Conservation (phyloP, 768 basidiomycete genomes). For the Lanmaoa pseudosensibilis region DNA sequence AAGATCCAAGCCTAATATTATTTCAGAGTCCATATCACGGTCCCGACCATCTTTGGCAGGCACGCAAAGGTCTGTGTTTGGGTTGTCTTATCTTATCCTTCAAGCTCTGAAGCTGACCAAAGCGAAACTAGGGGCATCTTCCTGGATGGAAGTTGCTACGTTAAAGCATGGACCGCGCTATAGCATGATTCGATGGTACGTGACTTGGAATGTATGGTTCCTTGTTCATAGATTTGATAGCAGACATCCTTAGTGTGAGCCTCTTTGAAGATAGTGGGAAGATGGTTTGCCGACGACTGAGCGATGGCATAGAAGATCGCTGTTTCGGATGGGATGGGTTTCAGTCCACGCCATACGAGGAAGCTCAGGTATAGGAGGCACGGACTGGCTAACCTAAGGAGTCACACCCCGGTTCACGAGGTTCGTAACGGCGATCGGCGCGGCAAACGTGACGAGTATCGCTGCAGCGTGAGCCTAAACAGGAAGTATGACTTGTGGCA, state of each 20-base stretch:
- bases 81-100: slow-evolving; percentile 35
- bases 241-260: slow-evolving; percentile 18
- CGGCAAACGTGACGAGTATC: slow-evolving; percentile 28
- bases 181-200: slow-evolving; percentile 28
- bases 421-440: background rate
- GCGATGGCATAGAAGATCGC: slow-evolving; percentile 14
- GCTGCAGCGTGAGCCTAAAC: slow-evolving; percentile 2
- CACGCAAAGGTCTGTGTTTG: slow-evolving; percentile 20
- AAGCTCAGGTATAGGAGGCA: background rate
- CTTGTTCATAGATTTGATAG: background rate
- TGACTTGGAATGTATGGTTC: background rate
- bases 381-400: background rate
- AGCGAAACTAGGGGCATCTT: slow-evolving; percentile 32
- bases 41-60: slow-evolving; percentile 2
- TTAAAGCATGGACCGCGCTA: slow-evolving; percentile 29
- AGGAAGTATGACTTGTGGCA: background rate
- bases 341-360: slow-evolving; percentile 11
- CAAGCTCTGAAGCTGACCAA: slow-evolving; percentile 37
- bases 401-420: slow-evolving; percentile 15
- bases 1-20: slow-evolving; percentile 26
- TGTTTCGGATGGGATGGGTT: slow-evolving; percentile 34
- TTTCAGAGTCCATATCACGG: slow-evolving; percentile 11
- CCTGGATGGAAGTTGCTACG: no score
- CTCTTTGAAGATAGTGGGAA: slow-evolving; percentile 35
- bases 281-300: slow-evolving; percentile 8